Evolutionary conservation across 2,329 filamentous ascomycete genomes (phyloP), one percentile per base, ranked within the genome.

Genomic region (Blumeriella jaapii): DNA sequence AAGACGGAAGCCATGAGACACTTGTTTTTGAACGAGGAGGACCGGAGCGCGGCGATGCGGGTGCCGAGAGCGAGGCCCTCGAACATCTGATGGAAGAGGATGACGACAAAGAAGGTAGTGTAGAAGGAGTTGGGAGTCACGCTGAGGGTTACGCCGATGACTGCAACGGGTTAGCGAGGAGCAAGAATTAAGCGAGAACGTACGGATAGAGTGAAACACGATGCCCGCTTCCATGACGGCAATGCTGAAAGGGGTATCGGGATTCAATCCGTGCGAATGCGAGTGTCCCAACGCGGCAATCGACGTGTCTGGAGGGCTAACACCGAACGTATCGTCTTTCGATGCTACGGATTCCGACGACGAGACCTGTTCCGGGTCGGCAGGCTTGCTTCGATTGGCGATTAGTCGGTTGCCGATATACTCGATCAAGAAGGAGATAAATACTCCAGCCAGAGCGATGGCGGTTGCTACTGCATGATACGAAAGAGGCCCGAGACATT

Each of bases 21-120:
- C 52, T 84, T 80, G 41, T 64, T 63, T 1, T 29, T 14, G 5
- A 48, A 32, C 1, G 30, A 36, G 9, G 29, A 33, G 18, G 15
- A 15, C 23, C 38, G 34, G 11, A 39, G 62, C 0, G 68, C 65
- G 6, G 78, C 76, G 42, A 85, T 84, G 10, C 77, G 71, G 6
- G 74, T 73, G 12, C 81, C 80, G 1, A 86, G 71, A 0, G 81
- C 81, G 29, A 86, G 64, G 3, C 82, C 81, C 53, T 85, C 80
- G 48, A 87, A 83, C 62, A 82, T 74, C 50, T 85, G 81, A 52
- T 85, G 81, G 60, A 85, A 84, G 38, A 84, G 59, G 39, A 86
- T 82, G 35, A 85, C 80, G 27, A 71, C 55, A 40, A 72, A 71
- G n/a, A 75, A 62, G 2, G 67, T 71, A 35, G 65, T 53, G 57